A percentile compares a stretch with the other conserved stretches of the same genome.
phyloP scores from a whole-genome alignment of 768 basidiomycete genomes.

The Phylloporus sp. region DNA sequence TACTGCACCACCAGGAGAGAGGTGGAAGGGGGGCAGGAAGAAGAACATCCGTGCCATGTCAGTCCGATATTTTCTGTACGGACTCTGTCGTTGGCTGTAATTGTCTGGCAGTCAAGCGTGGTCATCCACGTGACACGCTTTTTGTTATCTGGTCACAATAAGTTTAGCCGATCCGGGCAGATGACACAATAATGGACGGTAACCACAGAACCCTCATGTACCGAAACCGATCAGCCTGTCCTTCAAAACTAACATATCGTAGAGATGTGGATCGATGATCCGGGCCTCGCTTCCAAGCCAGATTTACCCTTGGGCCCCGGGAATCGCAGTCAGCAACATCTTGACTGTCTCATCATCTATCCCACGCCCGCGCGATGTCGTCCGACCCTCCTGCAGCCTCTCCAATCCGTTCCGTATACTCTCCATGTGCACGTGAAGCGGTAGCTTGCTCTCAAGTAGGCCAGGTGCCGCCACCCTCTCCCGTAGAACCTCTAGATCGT shows the following conservation, averaged over 20 bases:
- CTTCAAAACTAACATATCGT: no score
- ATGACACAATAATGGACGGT: neutral
- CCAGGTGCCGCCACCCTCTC: constrained; percentile 68
- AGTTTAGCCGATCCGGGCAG: constrained; percentile 4
- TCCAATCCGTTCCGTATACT: constrained; percentile 63
- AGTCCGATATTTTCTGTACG: constrained; percentile 16
- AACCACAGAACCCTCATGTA: no score
- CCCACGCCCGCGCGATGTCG: constrained; percentile 44
- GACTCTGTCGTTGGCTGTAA: constrained; percentile 7
- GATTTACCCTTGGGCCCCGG: constrained; percentile 1
- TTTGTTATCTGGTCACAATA: constrained; percentile 29
- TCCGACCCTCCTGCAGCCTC: constrained; percentile 48
- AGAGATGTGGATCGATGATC: no score
- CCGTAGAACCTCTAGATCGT: constrained; percentile 72
- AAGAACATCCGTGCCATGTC: neutral
- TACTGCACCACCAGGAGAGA: neutral
- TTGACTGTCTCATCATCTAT: constrained; percentile 36
- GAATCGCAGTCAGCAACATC: constrained; percentile 16
- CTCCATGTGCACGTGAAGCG: constrained; percentile 70
- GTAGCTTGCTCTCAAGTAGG: constrained; percentile 52
- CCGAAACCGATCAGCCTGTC: no score
- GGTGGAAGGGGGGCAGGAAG: neutral
- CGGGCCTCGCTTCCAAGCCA: no score
- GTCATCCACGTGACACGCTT: constrained; percentile 9
- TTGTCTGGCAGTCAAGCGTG: constrained; percentile 15